A percentile compares a stretch with the other conserved stretches of the same genome.
phyloP scores from a whole-genome alignment of 129 eudicot genomes.

The Calendula officinalis region DNA sequence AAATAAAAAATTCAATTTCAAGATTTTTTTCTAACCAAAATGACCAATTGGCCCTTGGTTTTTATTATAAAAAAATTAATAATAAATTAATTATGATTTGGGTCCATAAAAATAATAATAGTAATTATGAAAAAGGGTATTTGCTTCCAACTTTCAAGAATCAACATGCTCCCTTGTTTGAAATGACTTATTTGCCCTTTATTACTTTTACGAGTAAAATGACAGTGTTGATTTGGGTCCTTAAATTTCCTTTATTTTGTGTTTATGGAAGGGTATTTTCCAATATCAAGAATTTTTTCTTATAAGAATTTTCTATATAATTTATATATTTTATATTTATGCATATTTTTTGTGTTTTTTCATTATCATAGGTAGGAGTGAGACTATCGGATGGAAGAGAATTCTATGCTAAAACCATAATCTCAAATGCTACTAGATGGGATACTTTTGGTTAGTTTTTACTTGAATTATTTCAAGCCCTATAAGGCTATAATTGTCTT shows the following conservation, averaged over 20 bases:
- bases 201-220: background rate
- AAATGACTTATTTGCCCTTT: background rate
- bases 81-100: background rate
- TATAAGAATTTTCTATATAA: background rate
- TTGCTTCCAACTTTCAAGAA: constrained; percentile 1
- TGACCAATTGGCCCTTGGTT: background rate
- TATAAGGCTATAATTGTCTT: background rate
- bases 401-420: constrained; percentile 81
- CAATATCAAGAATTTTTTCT: constrained; percentile 2
- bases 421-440: constrained; percentile 99
- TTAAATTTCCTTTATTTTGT: background rate
- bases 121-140: constrained; percentile 2
- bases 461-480: constrained; percentile 14
- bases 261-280: constrained; percentile 1
- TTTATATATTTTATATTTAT: background rate
- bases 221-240: constrained; percentile 2
- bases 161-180: constrained; percentile 3
- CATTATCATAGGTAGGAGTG: constrained; percentile 72
- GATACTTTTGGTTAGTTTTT: constrained; percentile 85
- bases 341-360: background rate
- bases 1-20: background rate
- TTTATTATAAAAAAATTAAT: background rate
- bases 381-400: constrained; percentile 81
- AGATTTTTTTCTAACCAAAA: background rate
- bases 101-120: too few species aligned